Conservation (phyloP, 257 asterid genomes). For the Capsicum pubescens region DNA sequence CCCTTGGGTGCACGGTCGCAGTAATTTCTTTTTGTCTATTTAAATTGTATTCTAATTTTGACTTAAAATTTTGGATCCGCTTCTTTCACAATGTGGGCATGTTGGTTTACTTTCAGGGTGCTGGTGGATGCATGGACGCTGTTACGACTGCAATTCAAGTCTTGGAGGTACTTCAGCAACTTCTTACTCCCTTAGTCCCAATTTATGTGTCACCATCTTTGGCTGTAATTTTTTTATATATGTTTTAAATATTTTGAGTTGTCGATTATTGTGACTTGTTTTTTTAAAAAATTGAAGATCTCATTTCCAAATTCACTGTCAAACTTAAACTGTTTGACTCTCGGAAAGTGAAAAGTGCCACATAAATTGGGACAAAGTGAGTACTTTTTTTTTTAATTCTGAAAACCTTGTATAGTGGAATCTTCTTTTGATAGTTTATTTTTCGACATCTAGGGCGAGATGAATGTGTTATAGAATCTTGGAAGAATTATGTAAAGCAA, state of each 20-base stretch:
- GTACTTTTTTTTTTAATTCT: neutral
- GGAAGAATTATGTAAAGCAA: neutral
- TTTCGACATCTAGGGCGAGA: neutral
- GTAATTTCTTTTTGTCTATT: neutral
- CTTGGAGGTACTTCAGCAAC: slow-evolving; percentile 59
- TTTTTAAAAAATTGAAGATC: too few species aligned
- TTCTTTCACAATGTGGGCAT: neutral
- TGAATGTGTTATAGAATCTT: neutral
- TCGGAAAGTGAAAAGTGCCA: too few species aligned
- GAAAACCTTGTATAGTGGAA: neutral
- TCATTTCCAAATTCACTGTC: too few species aligned
- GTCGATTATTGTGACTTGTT: too few species aligned
- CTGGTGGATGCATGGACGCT: slow-evolving; percentile 81
- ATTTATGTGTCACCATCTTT: too few species aligned
- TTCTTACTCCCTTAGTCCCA: neutral
- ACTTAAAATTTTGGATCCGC: neutral
- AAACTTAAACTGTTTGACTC: too few species aligned
- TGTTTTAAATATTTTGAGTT: too few species aligned
- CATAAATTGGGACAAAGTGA: too few species aligned
- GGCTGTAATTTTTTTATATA: too few species aligned
- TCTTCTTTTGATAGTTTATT: neutral
- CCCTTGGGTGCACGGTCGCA: too few species aligned
- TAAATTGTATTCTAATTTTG: too few species aligned
- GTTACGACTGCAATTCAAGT: slow-evolving; percentile 85
- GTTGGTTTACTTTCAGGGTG: slow-evolving; percentile 46